phyloP scores from a whole-genome alignment of 2,329 filamentous ascomycete genomes.

The Aspergillus sp. region DNA sequence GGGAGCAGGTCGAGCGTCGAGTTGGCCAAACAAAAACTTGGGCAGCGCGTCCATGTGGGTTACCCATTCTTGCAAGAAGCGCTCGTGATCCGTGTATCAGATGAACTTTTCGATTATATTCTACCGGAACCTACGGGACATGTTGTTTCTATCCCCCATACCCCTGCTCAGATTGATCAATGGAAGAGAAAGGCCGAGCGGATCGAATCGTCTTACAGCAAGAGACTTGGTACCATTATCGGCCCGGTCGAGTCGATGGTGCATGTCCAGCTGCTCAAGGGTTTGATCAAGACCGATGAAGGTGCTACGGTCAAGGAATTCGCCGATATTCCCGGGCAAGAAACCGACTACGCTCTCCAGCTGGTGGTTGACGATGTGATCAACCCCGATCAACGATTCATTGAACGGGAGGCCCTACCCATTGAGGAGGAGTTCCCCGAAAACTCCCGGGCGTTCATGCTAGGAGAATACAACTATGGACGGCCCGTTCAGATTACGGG shows the following conservation, averaged over 20 bases:
- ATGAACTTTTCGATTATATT: constrained; percentile 89
- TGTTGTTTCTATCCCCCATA: constrained; percentile 70
- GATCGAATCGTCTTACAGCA: constrained; percentile 86
- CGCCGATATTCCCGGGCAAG: constrained; percentile 77
- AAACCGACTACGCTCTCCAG: constrained; percentile 89
- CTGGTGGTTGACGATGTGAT: constrained; percentile 85
- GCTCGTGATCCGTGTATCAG: constrained; percentile 82
- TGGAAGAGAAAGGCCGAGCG: constrained; percentile 81
- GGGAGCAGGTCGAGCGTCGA: constrained; percentile 71
- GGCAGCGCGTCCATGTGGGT: constrained; percentile 83
- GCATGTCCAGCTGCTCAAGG: constrained; percentile 91
- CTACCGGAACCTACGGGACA: constrained; percentile 67
- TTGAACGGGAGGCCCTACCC: constrained; percentile 83
- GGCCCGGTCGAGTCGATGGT: constrained; percentile 85
- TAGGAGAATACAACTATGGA: constrained; percentile 91
- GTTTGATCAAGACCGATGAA: constrained; percentile 84
- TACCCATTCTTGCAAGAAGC: constrained; percentile 96
- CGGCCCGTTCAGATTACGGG: constrained; percentile 80
- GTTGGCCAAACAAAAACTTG: constrained; percentile 75
- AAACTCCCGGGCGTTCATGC: constrained; percentile 82
- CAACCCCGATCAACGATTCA: constrained; percentile 89
- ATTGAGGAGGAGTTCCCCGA: constrained; percentile 90
- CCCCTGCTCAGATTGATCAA: constrained; percentile 73
- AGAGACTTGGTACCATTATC: constrained; percentile 83
- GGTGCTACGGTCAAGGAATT: constrained; percentile 94